Conservation (phyloP, 805 yeast species). For the Lachancea thermotolerans region DNA sequence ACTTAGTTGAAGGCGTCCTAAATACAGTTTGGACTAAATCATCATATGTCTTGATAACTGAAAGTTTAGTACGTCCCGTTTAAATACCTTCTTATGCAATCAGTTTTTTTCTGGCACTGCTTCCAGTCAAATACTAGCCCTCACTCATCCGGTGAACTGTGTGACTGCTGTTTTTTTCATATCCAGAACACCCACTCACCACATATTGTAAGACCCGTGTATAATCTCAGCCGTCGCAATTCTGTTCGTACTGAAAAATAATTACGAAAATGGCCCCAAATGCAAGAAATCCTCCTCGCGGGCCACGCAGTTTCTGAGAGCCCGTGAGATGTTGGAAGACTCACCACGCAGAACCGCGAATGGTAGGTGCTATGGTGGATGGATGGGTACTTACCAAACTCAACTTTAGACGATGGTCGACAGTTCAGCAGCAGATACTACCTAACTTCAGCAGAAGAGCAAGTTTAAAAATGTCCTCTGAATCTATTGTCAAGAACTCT, state of each 20-base stretch:
- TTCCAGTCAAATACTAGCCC: too few species aligned
- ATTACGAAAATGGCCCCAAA: too few species aligned
- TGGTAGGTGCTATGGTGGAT: too few species aligned
- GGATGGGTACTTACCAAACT: constrained; percentile 1
- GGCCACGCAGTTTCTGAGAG: background rate
- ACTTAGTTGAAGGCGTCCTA: background rate
- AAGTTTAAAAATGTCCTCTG: constrained; percentile 48
- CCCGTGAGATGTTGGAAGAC: background rate
- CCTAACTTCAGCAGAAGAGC: constrained; percentile 8
- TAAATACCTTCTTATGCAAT: too few species aligned
- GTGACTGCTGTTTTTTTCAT: background rate
- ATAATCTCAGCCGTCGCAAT: background rate
- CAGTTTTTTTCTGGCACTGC: too few species aligned
- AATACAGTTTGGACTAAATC: too few species aligned
- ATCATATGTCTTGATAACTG: too few species aligned
- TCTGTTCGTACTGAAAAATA: background rate
- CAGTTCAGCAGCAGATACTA: background rate
- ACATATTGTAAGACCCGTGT: background rate
- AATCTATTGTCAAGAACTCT: constrained; percentile 83
- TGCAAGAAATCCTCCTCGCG: too few species aligned
- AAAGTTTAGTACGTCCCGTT: too few species aligned
- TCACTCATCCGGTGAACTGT: too few species aligned
- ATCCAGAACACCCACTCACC: background rate
- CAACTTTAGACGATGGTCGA: background rate
- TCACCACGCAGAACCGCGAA: background rate